phyloP scores from a whole-genome alignment of 768 basidiomycete genomes.

The Podaxis rugospora region DNA sequence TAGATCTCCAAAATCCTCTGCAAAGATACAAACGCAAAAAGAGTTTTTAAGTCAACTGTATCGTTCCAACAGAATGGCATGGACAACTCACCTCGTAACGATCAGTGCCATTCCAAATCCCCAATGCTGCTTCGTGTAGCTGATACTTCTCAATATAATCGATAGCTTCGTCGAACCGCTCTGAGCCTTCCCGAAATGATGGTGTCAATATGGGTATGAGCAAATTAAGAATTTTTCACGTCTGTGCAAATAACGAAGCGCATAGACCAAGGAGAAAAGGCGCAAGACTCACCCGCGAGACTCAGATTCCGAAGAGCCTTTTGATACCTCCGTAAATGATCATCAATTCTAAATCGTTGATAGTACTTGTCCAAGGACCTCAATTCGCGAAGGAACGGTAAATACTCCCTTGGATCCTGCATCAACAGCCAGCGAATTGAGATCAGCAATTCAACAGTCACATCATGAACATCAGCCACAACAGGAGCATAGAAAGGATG shows the following conservation, averaged over 20 bases:
- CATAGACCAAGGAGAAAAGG: background rate
- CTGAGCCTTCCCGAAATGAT: constrained; percentile 41
- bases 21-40: background rate
- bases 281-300: constrained; percentile 54
- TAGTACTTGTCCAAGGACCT: constrained; percentile 75
- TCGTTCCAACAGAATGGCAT: background rate
- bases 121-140: constrained; percentile 70
- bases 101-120: constrained; percentile 67
- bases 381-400: constrained; percentile 92
- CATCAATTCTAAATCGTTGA: constrained; percentile 89
- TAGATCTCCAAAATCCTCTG: constrained; percentile 72
- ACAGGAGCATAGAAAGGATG: background rate
- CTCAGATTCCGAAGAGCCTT: constrained; percentile 74
- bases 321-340: constrained; percentile 74
- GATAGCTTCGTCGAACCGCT: constrained; percentile 75
- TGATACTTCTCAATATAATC: constrained; percentile 75
- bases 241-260: background rate
- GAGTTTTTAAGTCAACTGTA: background rate
- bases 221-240: background rate
- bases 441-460: background rate
- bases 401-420: constrained; percentile 95
- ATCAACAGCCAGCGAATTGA: background rate
- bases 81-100: constrained; percentile 49
- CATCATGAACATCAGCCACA: background rate
- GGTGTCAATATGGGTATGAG: background rate